Percentiles rank a stretch among this genome's conserved stretches.
Evolutionary conservation across 2,329 filamentous ascomycete species (phyloP).

Genomic region (Fusarium sp.): DNA sequence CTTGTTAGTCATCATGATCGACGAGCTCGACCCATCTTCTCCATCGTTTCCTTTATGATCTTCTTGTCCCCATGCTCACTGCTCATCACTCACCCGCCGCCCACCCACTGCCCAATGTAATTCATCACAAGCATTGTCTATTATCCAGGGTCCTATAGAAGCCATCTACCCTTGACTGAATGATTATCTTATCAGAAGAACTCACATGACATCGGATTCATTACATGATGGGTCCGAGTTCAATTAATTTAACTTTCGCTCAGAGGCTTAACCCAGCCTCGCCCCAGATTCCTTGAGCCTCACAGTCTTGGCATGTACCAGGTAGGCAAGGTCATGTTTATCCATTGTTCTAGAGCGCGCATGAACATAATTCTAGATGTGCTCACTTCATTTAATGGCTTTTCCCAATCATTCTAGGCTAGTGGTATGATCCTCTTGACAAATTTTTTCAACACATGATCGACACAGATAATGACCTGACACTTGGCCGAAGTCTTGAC

Average conservation of each 20-base stretch:
- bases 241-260: neutral
- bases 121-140: neutral
- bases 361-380: neutral
- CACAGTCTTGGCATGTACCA: neutral
- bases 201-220: neutral
- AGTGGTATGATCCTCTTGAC: neutral
- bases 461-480: neutral
- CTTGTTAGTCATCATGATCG: neutral
- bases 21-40: neutral
- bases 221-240: neutral
- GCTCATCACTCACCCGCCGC: neutral
- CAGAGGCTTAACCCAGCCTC: neutral
- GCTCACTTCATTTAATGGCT: neutral
- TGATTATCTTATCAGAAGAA: neutral
- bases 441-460: neutral
- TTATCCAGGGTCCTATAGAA: neutral
- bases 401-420: neutral
- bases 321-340: neutral
- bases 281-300: neutral
- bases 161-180: neutral
- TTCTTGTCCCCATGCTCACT: neutral
- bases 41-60: neutral
- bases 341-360: neutral
- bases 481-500: neutral
- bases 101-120: neutral